These are phyloP conservation scores for Penicillium bialowiezense DNA, from an alignment of 495 filamentous ascomycete genomes.

Conservation along the genomic window DNA sequence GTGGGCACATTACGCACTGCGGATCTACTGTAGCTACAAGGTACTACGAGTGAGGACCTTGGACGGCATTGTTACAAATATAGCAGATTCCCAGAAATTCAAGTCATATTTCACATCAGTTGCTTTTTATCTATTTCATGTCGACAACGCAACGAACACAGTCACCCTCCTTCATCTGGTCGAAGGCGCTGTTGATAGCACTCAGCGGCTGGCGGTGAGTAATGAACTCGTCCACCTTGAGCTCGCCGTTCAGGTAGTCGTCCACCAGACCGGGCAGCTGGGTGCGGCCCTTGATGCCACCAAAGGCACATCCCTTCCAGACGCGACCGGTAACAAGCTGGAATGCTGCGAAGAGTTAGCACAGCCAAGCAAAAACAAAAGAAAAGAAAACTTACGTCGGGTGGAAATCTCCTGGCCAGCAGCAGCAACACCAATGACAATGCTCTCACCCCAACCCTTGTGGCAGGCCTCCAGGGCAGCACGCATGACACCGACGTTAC, in stretches of 20 bases:
- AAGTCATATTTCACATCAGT: conserved; percentile 27
- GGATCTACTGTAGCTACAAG: background rate
- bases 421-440: conserved; percentile 95
- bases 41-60: conserved; percentile 22
- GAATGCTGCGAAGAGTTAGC: conserved; percentile 65
- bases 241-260: conserved; percentile 82
- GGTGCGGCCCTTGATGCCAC: conserved; percentile 93
- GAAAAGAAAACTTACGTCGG: conserved; percentile 66
- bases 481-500: conserved; percentile 94
- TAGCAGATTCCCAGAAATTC: background rate
- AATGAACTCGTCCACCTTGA: conserved; percentile 99
- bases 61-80: conserved; percentile 13
- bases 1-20: no score
- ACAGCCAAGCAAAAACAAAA: conserved; percentile 3
- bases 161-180: conserved; percentile 92
- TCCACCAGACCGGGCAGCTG: conserved; percentile 86
- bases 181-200: conserved; percentile 85
- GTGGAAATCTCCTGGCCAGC: conserved; percentile 97
- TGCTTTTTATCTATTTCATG: conserved; percentile 33
- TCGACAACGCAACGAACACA: conserved; percentile 84
- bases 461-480: conserved; percentile 96
- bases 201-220: conserved; percentile 82
- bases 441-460: conserved; percentile 98
- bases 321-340: conserved; percentile 96
- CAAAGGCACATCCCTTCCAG: conserved; percentile 97